Percentiles rank a stretch among this genome's conserved stretches.
These are phyloP conservation scores for Ascochyta lentis DNA, from an alignment of 2,329 filamentous ascomycete species.

Conservation along the genomic window DNA sequence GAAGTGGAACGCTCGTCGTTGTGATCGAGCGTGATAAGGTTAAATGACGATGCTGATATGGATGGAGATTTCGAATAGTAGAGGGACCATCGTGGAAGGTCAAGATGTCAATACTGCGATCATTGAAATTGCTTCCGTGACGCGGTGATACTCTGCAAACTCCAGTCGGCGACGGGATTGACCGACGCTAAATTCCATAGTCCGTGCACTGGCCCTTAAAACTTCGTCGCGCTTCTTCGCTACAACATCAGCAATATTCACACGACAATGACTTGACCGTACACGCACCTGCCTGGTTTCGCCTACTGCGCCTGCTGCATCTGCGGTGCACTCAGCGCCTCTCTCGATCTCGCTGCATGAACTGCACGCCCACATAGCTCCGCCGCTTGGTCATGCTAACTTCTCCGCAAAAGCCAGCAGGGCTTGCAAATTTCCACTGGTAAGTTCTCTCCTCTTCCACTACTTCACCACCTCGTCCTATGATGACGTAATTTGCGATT, in stretches of 20 bases:
- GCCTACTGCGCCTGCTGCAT: background rate
- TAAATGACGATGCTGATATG: no score
- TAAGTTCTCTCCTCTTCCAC: slow-evolving; percentile 27
- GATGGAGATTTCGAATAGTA: no score
- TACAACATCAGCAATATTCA: slow-evolving; percentile 1
- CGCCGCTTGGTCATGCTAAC: slow-evolving; percentile 6
- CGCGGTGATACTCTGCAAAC: no score
- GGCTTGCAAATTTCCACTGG: slow-evolving; percentile 19
- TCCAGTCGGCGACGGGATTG: no score
- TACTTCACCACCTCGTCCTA: slow-evolving; percentile 43
- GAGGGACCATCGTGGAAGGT: no score
- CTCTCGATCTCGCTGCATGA: background rate
- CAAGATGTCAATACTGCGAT: no score
- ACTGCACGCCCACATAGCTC: background rate
- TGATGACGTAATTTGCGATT: slow-evolving; percentile 99
- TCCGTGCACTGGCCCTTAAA: slow-evolving; percentile 4
- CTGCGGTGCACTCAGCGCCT: no score
- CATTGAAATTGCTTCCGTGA: no score
- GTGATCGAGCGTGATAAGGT: no score
- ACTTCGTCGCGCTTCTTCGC: slow-evolving; percentile 4
- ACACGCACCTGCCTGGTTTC: no score
- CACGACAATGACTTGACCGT: background rate
- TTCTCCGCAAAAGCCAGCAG: slow-evolving; percentile 13
- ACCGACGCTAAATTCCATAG: background rate
- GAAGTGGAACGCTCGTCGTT: no score